Evolutionary conservation across 352 stramenopile species (phyloP).

Genomic region (Blastocystis hominis): DNA sequence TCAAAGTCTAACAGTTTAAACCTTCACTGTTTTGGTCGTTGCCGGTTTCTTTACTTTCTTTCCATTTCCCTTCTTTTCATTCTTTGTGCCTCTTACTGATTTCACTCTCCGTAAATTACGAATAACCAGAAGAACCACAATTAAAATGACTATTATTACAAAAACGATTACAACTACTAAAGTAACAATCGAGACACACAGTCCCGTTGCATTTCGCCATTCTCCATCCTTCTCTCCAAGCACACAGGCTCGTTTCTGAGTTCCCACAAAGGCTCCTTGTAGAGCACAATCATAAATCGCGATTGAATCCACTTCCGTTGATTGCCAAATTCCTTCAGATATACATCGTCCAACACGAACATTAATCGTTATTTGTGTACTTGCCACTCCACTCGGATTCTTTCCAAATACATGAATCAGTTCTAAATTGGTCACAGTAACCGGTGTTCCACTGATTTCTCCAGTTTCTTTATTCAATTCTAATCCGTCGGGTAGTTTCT

Average conservation of each 20-base stretch:
- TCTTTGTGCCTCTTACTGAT: not conserved
- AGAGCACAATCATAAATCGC: constrained; percentile 1
- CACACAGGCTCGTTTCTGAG: not conserved
- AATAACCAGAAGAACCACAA: not conserved
- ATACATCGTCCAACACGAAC: not conserved
- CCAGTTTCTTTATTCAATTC: not conserved
- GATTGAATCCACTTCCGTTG: not conserved
- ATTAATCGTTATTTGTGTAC: not conserved
- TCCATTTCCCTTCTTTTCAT: not conserved
- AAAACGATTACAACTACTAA: not conserved
- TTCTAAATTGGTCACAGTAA: not conserved
- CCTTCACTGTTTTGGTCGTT: not conserved
- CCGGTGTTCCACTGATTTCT: not conserved
- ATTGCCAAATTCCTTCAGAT: not conserved
- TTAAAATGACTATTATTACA: not conserved
- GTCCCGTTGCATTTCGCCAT: not conserved
- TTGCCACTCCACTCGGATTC: not conserved
- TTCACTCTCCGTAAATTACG: not conserved
- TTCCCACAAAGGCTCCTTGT: not conserved
- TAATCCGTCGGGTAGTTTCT: not conserved
- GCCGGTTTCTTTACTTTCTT: not conserved
- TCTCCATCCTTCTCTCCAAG: not conserved
- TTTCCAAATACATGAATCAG: not conserved
- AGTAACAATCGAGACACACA: not conserved
- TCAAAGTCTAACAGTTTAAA: too few species aligned